Evolutionary conservation across 306 rosid genomes (phyloP).

Genomic region (Quercus aquifolioides): DNA sequence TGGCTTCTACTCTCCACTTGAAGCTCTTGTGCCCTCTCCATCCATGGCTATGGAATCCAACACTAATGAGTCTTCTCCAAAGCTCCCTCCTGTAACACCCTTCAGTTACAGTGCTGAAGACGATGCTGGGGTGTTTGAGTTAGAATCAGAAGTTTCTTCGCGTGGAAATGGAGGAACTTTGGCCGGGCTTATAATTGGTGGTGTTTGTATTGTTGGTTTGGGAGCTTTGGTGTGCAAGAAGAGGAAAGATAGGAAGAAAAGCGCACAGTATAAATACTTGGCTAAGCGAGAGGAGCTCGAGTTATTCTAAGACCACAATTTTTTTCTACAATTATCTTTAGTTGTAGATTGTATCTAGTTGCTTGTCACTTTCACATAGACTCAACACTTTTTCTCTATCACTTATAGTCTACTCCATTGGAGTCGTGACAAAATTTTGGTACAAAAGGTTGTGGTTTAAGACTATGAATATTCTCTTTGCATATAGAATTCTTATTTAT

Average conservation of each 20-base stretch:
- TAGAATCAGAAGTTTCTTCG: neutral
- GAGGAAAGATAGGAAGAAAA: conserved; percentile 1
- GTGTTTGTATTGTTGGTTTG: conserved; percentile 29
- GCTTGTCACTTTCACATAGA: no score
- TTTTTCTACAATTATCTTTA: no score
- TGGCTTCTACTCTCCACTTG: neutral
- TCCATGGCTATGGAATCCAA: neutral
- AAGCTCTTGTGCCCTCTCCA: conserved; percentile 1
- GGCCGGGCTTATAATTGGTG: conserved; percentile 6
- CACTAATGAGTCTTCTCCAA: neutral
- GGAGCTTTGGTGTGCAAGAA: conserved; percentile 25
- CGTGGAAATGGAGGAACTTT: neutral
- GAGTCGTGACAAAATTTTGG: no score
- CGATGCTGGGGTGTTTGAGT: neutral
- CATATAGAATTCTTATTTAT: no score
- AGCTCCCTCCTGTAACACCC: neutral
- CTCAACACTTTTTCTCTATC: no score
- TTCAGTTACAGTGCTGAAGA: conserved; percentile 23
- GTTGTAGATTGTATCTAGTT: no score
- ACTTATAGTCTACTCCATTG: rapidly evolving
- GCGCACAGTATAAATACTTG: neutral
- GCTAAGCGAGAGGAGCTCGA: neutral
- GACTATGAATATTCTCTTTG: no score
- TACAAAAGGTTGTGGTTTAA: no score
- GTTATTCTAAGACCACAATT: no score